Base-by-base conservation (phyloP, 352 stramenopile species). In the Thalassiosira delicatula region DNA sequence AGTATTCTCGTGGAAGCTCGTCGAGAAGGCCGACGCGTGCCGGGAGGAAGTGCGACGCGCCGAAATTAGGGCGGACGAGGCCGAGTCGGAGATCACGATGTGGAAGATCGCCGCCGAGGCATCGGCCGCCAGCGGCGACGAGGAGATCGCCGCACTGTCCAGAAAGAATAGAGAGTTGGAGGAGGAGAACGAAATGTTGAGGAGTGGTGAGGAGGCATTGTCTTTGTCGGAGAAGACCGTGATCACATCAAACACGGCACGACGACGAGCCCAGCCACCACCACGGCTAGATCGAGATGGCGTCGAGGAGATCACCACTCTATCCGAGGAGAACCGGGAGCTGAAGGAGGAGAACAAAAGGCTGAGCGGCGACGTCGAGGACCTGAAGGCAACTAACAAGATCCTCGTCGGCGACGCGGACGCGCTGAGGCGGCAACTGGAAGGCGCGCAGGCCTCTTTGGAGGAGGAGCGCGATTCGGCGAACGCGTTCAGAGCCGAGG, bases 161-260 rank as follows among this genome's bases (percentile, higher is more conserved):
- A 59, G 25, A 17, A 44, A 12, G 11, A 44, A 57, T 23, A 70
- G 5, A 12, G 40, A 70, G 21, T 23, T 40, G 14, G 60, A 40
- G 40, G 9, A 30, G 1, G 61, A 70, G 37, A 70, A 70, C 35
- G 61, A 57, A n/a, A 11, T 19, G 9, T 19, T 49, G 40, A 49
- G 40, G 40, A 49, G 40, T n/a, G n/a, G n/a, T n/a, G n/a, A n/a
- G n/a, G n/a, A n/a, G n/a, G n/a, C n/a, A n/a, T n/a, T n/a, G n/a
- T n/a, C n/a, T n/a, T n/a, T n/a, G 19, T 49, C 9, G 40, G 19
- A 49, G 40, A 49, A 17, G 40, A 49, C 40, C 40, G 19, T 49
- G 40, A 49, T 49, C 9, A 49, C 9, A 49, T 49, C 40, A 19
- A 49, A 19, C 19, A 17, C 40, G 9, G 9, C 40, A 49, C 40